phyloP scores from a whole-genome alignment of 2,329 filamentous ascomycete species.

The Chrysoporthe cubensis region DNA sequence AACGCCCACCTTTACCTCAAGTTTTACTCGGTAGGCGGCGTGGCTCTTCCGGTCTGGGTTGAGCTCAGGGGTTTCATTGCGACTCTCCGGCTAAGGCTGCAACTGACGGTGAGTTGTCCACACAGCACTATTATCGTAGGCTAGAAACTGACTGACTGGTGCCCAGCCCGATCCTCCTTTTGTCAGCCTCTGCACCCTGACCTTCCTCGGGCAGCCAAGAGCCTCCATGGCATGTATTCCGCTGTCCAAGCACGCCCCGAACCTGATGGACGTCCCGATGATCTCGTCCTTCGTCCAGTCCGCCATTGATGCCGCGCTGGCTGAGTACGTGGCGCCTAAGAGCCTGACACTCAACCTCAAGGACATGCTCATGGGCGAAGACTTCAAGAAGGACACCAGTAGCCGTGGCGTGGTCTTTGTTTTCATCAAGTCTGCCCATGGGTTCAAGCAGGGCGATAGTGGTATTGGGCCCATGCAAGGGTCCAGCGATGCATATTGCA shows the following conservation, averaged over 20 bases:
- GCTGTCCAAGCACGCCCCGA: slow-evolving; percentile 68
- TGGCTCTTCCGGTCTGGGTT: slow-evolving; percentile 70
- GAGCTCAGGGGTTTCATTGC: slow-evolving; percentile 74
- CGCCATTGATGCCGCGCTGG: slow-evolving; percentile 72
- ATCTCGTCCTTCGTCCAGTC: slow-evolving; percentile 78
- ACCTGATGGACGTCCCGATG: slow-evolving; percentile 75
- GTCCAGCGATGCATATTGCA: slow-evolving; percentile 72
- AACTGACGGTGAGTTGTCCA: slow-evolving; percentile 54
- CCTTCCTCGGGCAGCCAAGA: slow-evolving; percentile 75
- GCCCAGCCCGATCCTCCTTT: slow-evolving; percentile 72
- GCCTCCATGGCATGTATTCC: slow-evolving; percentile 73
- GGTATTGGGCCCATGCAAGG: slow-evolving; percentile 64
- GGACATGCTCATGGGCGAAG: slow-evolving; percentile 76
- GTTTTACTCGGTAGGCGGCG: slow-evolving; percentile 66
- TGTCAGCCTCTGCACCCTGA: slow-evolving; percentile 74
- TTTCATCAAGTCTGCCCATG: slow-evolving; percentile 67
- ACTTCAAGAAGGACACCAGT: slow-evolving; percentile 76
- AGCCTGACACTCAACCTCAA: slow-evolving; percentile 74
- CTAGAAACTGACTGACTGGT: neutral
- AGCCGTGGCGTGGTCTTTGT: slow-evolving; percentile 68
- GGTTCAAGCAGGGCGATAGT: slow-evolving; percentile 73
- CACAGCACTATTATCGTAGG: neutral
- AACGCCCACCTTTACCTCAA: slow-evolving; percentile 75
- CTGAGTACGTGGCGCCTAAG: slow-evolving; percentile 77
- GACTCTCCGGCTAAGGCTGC: slow-evolving; percentile 69